phyloP scores from a whole-genome alignment of 495 filamentous ascomycete species.

The Hypoxylon crocopeplum region DNA sequence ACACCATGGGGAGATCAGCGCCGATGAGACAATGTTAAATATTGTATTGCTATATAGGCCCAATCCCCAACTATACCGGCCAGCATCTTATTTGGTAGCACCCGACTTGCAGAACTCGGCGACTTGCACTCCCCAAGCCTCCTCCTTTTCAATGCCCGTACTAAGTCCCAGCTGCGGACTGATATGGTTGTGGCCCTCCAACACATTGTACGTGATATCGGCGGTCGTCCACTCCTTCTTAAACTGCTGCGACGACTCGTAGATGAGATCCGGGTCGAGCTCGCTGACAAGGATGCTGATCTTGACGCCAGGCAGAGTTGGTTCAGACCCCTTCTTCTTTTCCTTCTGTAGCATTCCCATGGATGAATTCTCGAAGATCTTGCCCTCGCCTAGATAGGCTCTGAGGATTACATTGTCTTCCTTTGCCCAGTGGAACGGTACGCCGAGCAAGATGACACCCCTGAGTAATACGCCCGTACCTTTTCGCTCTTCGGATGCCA shows the following conservation, averaged over 20 bases:
- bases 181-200: constrained; percentile 54
- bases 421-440: constrained; percentile 46
- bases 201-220: constrained; percentile 38
- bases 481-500: constrained; percentile 19
- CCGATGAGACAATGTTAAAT: background rate
- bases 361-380: constrained; percentile 36
- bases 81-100: constrained; percentile 15
- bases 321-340: constrained; percentile 31
- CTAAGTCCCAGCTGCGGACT: constrained; percentile 46
- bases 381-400: constrained; percentile 41
- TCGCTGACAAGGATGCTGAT: constrained; percentile 45
- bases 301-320: constrained; percentile 35
- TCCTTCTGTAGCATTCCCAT: constrained; percentile 41
- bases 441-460: constrained; percentile 44
- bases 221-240: constrained; percentile 39
- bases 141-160: constrained; percentile 48
- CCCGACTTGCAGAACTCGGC: constrained; percentile 35
- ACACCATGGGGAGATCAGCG: too few species aligned
- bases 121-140: constrained; percentile 49
- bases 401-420: constrained; percentile 31
- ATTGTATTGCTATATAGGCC: background rate
- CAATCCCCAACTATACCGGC: background rate
- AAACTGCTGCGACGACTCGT: constrained; percentile 40
- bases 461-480: constrained; percentile 39
- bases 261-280: constrained; percentile 48